These are phyloP conservation scores for Phytophthora sp. DNA, from an alignment of 352 stramenopile species.

Conservation along the genomic window DNA sequence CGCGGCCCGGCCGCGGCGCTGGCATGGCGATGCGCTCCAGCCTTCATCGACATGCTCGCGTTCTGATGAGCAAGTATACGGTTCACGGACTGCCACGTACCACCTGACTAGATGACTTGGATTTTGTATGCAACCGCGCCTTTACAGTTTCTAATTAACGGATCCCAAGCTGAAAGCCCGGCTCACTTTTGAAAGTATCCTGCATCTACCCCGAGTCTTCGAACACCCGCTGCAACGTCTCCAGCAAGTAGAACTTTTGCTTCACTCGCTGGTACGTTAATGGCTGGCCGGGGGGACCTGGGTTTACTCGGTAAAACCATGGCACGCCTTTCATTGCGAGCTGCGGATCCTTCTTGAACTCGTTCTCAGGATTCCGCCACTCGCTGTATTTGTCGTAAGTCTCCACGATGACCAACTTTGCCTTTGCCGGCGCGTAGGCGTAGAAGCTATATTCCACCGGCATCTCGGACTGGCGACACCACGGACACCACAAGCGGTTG, in stretches of 20 bases:
- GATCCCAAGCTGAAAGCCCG: background rate
- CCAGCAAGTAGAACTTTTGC: conserved; percentile 43
- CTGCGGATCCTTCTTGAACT: conserved; percentile 61
- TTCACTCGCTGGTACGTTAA: conserved; percentile 41
- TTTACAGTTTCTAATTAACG: conserved; percentile 26
- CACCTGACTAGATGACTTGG: background rate
- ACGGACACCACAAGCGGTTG: conserved; percentile 77
- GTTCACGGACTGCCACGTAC: conserved; percentile 16
- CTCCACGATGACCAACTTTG: conserved; percentile 59
- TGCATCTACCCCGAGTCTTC: conserved; percentile 24
- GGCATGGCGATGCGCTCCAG: conserved; percentile 6
- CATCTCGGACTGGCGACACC: conserved; percentile 69
- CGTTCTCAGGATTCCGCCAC: conserved; percentile 75
- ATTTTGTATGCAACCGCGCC: background rate
- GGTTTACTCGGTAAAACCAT: conserved; percentile 60
- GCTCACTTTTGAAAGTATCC: too few relatives aligned
- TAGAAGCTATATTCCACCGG: conserved; percentile 78
- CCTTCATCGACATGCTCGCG: conserved; percentile 17
- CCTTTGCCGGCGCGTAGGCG: conserved; percentile 50
- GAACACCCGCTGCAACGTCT: conserved; percentile 36
- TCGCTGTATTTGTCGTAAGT: conserved; percentile 66
- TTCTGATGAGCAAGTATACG: conserved; percentile 6
- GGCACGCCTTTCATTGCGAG: conserved; percentile 68
- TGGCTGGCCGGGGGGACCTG: conserved; percentile 31
- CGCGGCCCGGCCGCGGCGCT: conserved; percentile 7